Percentiles rank a stretch among this genome's conserved stretches.
phyloP scores from a whole-genome alignment of 75 land plant species.

The Gnetum montanum region DNA sequence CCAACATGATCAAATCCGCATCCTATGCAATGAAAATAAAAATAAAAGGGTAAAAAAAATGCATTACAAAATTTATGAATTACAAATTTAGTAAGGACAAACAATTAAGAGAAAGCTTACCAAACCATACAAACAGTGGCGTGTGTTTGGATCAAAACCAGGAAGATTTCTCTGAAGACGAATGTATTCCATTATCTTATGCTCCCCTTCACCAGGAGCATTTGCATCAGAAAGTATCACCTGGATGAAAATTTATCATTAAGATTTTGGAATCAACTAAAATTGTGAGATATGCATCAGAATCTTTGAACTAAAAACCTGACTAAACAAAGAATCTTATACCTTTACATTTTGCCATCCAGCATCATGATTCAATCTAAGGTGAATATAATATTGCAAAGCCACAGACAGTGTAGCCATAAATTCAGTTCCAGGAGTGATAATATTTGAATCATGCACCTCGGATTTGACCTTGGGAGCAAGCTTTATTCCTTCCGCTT shows the following conservation, averaged over 20 bases:
- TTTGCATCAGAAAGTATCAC: conserved; percentile 91
- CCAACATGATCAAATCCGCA: conserved; percentile 97
- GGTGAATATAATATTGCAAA: conserved; percentile 71
- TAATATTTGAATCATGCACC: conserved; percentile 74
- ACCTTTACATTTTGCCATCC: conserved; percentile 83
- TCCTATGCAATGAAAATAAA: conserved; percentile 32
- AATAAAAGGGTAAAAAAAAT: not conserved
- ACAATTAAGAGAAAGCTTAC: conserved; percentile 18
- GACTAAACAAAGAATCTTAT: not conserved
- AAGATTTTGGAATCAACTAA: not conserved
- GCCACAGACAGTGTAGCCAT: conserved; percentile 78
- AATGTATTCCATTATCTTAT: conserved; percentile 85
- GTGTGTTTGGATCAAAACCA: conserved; percentile 82
- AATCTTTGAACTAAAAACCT: not conserved
- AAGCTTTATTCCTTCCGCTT: conserved; percentile 65
- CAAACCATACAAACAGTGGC: conserved; percentile 88
- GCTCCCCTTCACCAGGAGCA: conserved; percentile 94
- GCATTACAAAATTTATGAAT: not conserved
- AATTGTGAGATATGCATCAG: not conserved
- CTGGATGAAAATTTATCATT: too few species aligned
- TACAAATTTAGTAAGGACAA: not conserved
- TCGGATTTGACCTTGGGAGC: conserved; percentile 62
- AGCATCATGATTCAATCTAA: conserved; percentile 75
- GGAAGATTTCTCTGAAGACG: conserved; percentile 85
- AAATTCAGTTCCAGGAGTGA: conserved; percentile 85